Base-by-base conservation (phyloP, 2,329 filamentous ascomycete species). In the Aspergillus spinulosporus region DNA sequence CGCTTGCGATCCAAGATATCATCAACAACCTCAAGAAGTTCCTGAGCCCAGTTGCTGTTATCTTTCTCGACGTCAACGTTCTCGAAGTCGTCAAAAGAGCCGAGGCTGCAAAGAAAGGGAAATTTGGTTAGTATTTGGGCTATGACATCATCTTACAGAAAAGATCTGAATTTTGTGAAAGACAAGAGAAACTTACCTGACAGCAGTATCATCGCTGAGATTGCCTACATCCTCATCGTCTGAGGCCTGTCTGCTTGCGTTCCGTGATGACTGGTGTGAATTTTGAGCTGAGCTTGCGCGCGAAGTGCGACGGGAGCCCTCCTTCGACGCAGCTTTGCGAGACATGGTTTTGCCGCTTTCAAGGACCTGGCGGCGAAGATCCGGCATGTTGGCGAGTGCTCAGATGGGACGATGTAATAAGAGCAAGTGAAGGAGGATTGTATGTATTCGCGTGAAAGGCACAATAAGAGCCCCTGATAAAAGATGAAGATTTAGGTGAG, bases 1-100 rank as follows among this genome's bases (percentile, higher is more conserved):
- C 88, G 85, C 79, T 95, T 96, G 65, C 89, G 86, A 64, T 89
- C 85, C 53, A 88, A 80, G 29, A 96, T 83, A 63, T 89, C 85
- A 47, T 87, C 80, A 60, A 95, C 85, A 56, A 87, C 83, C 59
- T 86, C 82, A 29, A 81, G 78, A 34, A 92, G 75, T 54, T 84
- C 81, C 12, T 83, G 75, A 45, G 85, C 82, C 82, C 88, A 89
- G 21, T 77, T 77, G 28, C 81, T 80, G 48, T 79, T 74, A 9
- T 80, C 77, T 6, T 29, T 43, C 12, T 82, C 80, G 51, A 51
- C 14, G 3, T 84, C 82, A n/a, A 79, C 79, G 43, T 76, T 75
- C 44, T 80, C 76, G 48, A 81, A 78, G 37, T 86, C 86, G 62
- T 90, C 88, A 59, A 89, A 84, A n/a, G 85, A 87, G 57, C 82